Evolutionary conservation across 371 early-diverging fungal genomes (phyloP).

Genomic region (Apophysomyces sp.): DNA sequence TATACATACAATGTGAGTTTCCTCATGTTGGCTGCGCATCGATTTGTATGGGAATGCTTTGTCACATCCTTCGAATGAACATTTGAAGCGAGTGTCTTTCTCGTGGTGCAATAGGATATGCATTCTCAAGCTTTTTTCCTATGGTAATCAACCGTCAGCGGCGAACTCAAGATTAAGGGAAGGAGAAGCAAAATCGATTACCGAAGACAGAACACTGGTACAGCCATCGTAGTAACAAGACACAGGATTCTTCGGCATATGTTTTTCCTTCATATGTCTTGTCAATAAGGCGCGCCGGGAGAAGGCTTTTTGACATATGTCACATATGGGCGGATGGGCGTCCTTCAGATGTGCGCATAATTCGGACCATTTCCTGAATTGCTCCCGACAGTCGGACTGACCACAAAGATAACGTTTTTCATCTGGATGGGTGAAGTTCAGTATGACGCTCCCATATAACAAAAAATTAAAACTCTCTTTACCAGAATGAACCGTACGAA

Average conservation of each 20-base stretch:
- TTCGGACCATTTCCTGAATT: conserved; percentile 61
- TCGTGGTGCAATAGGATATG: conserved; percentile 50
- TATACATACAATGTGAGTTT: conserved; percentile 25
- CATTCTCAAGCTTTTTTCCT: conserved; percentile 25
- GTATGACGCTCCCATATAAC: not conserved
- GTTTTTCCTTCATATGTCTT: conserved; percentile 45
- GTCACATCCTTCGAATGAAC: conserved; percentile 46
- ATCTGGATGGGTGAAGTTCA: conserved; percentile 20
- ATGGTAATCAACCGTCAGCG: not conserved
- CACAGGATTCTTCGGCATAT: conserved; percentile 20
- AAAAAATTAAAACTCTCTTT: conserved; percentile 14
- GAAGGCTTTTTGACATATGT: conserved; percentile 52
- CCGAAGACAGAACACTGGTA: conserved; percentile 31
- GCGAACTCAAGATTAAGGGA: not conserved
- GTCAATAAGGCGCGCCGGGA: conserved; percentile 25
- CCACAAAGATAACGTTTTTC: conserved; percentile 56
- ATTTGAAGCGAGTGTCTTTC: conserved; percentile 31
- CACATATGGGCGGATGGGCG: conserved; percentile 51
- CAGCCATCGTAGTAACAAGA: conserved; percentile 53
- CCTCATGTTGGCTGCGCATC: conserved; percentile 47
- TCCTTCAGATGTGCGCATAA: conserved; percentile 55
- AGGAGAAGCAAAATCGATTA: conserved; percentile 7
- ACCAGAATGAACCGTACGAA: conserved; percentile 50
- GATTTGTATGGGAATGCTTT: conserved; percentile 58
- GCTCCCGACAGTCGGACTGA: conserved; percentile 35